Conservation (phyloP, 345 rosid species). For the Geranium brycei region DNA sequence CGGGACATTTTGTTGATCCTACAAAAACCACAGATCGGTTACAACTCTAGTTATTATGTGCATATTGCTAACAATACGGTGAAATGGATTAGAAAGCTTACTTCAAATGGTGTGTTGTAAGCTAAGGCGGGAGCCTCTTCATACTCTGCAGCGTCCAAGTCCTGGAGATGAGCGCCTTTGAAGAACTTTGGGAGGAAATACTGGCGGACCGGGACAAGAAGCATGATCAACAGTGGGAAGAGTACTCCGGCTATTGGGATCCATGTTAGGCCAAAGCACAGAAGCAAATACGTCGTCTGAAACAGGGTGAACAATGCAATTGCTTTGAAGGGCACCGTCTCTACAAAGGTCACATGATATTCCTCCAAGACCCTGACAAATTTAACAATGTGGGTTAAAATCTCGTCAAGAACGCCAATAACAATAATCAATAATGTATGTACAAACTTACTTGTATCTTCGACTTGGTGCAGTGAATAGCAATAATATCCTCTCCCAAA, state of each 20-base stretch:
- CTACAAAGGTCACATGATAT: slow-evolving; percentile 45
- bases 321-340: slow-evolving; percentile 57
- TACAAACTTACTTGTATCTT: slow-evolving; percentile 60
- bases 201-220: slow-evolving; percentile 62
- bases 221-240: slow-evolving; percentile 65
- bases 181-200: slow-evolving; percentile 54
- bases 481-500: slow-evolving; percentile 89
- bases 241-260: slow-evolving; percentile 70
- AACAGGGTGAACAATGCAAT: slow-evolving; percentile 49
- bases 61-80: too few species aligned
- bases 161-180: slow-evolving; percentile 60
- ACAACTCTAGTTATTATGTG: too few species aligned
- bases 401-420: slow-evolving; percentile 2
- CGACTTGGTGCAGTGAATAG: slow-evolving; percentile 89
- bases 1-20: slow-evolving; percentile 36
- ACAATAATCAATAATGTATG: neutral
- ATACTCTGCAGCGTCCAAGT: slow-evolving; percentile 66
- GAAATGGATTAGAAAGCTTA: slow-evolving; percentile 17
- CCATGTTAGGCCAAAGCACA: slow-evolving; percentile 71
- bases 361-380: slow-evolving; percentile 46
- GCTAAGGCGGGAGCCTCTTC: slow-evolving; percentile 61
- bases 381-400: slow-evolving; percentile 6
- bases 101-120: slow-evolving; percentile 41
- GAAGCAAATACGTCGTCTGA: slow-evolving; percentile 48
- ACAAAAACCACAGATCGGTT: slow-evolving; percentile 1